Percentiles rank a stretch among this genome's conserved stretches.
These are phyloP conservation scores for Eleusine indica DNA, from an alignment of 176 grass and related monocot species.

Conservation along the genomic window DNA sequence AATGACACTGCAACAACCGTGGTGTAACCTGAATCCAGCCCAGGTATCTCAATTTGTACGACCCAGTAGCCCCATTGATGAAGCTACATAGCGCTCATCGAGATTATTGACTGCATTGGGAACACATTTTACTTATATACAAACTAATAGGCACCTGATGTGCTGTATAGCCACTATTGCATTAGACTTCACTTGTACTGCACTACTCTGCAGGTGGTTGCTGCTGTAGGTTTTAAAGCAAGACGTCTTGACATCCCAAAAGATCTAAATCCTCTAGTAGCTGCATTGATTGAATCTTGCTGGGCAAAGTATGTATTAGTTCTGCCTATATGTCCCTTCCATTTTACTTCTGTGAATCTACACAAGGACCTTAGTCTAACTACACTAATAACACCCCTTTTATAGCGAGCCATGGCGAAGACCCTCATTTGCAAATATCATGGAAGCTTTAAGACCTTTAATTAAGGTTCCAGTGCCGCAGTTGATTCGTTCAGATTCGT, in stretches of 20 bases:
- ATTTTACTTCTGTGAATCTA: conserved; percentile 8
- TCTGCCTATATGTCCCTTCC: conserved; percentile 17
- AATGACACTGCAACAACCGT: conserved; percentile 97
- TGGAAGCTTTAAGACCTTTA: conserved; percentile 74
- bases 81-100: not conserved
- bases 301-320: conserved; percentile 74
- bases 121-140: conserved; percentile 16
- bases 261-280: conserved; percentile 78
- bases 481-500: conserved; percentile 45
- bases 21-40: conserved; percentile 91
- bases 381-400: conserved; percentile 6
- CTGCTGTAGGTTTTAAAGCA: conserved; percentile 93
- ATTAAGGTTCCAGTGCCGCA: conserved; percentile 47
- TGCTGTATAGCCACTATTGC: not conserved
- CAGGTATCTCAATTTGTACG: conserved; percentile 42
- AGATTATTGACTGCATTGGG: not conserved
- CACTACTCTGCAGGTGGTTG: conserved; percentile 66
- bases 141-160: conserved; percentile 17
- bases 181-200: not conserved
- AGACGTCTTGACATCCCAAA: conserved; percentile 85
- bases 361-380: not conserved
- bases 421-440: conserved; percentile 84
- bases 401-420: conserved; percentile 79
- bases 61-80: not conserved
- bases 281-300: conserved; percentile 81